Evolutionary conservation across 345 rosid genomes (phyloP), one percentile per base, ranked within the genome.

Genomic region (Balakata baccata): DNA sequence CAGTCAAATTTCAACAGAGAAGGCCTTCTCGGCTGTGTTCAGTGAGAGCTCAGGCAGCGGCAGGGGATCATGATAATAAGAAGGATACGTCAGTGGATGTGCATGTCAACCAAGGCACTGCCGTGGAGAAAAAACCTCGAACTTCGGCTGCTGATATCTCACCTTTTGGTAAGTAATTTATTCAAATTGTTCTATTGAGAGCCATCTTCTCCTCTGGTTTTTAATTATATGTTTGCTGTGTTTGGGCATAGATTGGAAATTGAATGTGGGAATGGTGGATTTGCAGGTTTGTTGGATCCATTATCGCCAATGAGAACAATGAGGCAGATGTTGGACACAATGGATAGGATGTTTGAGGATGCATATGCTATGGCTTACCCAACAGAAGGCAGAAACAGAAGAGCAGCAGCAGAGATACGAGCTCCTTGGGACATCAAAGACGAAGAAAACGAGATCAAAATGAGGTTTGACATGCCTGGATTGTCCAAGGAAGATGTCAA

Each of bases 401-500:
- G 76, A 25, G 75, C 43, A 11, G 80, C 41, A 12, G 78, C 79
- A 12, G 92, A 79, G 18, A 78, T 83, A 4, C 86, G 94, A 3
- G 74, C 86, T 0, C 98, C 97, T 0, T 93, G 98, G 96, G 98
- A 93, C 68, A 85, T 89, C 47, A 86, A 86, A n/a, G 96, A 94
- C 0, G 97, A 85, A 9, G 96, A 91, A 57, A 62, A 82, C 2
- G 97, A 90, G 82, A 83, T 90, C 78, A 89, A 81, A 81, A 85
- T 90, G 94, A 85, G 97, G 71, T 90, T 90, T 16, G 97, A 91
- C 86, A 79, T 94, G 96, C 97, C 96, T 0, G 97, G 97, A 13
- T 84, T 93, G 4, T 78, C 86, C 3, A 91, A 84, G 87, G 96
- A 90, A 47, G 94, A 93, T 0, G 93, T 93, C 5, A 87, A 80